Percentiles rank a stretch among this genome's conserved stretches.
These are phyloP conservation scores for Trifolium fragiferum DNA, from an alignment of 306 rosid genomes.

Conservation along the genomic window DNA sequence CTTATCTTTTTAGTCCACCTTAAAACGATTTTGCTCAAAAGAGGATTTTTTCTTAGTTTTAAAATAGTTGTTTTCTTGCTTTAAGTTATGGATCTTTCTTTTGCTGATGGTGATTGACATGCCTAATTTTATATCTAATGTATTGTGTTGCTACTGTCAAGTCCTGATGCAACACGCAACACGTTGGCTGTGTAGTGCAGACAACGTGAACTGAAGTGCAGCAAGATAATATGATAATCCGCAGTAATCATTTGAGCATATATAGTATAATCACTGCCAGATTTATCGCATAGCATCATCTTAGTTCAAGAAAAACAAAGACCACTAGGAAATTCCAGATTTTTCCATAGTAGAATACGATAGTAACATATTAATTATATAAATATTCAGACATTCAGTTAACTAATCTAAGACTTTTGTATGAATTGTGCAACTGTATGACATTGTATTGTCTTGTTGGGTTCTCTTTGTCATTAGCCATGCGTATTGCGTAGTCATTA, in stretches of 20 bases:
- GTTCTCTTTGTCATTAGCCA: no score
- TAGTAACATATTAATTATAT: neutral
- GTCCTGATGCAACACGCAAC: no score
- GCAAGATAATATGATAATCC: conserved; percentile 26
- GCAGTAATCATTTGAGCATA: neutral
- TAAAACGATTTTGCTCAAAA: neutral
- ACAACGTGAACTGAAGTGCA: neutral
- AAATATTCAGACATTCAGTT: no score
- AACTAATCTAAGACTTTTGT: neutral
- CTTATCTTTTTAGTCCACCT: neutral
- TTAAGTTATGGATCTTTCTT: neutral
- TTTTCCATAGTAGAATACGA: neutral
- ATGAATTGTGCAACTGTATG: neutral
- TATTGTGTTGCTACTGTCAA: no score
- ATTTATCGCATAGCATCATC: conserved; percentile 23
- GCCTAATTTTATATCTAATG: neutral
- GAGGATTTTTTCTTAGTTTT: neutral
- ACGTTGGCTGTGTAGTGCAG: neutral
- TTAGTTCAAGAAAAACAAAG: conserved; percentile 32
- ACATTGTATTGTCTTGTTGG: no score
- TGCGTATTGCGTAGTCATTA: no score
- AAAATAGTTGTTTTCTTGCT: neutral
- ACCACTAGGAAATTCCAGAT: neutral
- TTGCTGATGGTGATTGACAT: neutral
- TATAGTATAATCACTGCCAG: neutral